Conservation (phyloP, 2,329 filamentous ascomycete species). For the Claviceps monticola region DNA sequence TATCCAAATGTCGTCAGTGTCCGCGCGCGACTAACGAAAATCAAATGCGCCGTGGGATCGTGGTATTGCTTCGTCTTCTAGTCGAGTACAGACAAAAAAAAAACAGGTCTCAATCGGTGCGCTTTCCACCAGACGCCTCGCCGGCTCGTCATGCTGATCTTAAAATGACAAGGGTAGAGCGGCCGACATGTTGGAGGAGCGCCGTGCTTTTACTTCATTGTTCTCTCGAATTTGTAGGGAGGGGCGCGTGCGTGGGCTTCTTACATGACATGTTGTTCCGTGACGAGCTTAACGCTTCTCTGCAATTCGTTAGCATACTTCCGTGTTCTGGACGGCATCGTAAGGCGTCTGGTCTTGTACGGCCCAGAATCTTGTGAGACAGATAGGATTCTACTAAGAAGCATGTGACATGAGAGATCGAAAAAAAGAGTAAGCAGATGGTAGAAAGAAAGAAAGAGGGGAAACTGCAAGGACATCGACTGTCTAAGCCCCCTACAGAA, state of each 20-base stretch:
- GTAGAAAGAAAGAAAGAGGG: neutral
- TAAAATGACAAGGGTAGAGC: neutral
- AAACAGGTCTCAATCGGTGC: neutral
- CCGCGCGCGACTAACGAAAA: neutral
- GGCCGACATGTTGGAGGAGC: neutral
- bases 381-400: neutral
- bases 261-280: conserved; percentile 80
- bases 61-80: neutral
- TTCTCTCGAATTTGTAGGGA: too few relatives aligned
- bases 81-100: neutral
- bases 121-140: neutral
- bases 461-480: conserved; percentile 1
- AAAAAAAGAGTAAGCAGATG: neutral
- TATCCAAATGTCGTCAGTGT: conserved; percentile 21
- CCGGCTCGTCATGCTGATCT: neutral
- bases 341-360: conserved; percentile 1
- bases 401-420: neutral
- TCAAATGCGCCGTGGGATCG: neutral
- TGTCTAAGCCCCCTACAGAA: neutral
- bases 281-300: conserved; percentile 84
- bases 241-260: conserved; percentile 14
- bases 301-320: conserved; percentile 35
- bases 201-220: neutral
- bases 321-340: conserved; percentile 5
- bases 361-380: conserved; percentile 3